Percentiles rank a stretch among this genome's conserved stretches.
These are phyloP conservation scores for Ambrosia hybrid DNA, from an alignment of 140 eudicot species.

Conservation along the genomic window DNA sequence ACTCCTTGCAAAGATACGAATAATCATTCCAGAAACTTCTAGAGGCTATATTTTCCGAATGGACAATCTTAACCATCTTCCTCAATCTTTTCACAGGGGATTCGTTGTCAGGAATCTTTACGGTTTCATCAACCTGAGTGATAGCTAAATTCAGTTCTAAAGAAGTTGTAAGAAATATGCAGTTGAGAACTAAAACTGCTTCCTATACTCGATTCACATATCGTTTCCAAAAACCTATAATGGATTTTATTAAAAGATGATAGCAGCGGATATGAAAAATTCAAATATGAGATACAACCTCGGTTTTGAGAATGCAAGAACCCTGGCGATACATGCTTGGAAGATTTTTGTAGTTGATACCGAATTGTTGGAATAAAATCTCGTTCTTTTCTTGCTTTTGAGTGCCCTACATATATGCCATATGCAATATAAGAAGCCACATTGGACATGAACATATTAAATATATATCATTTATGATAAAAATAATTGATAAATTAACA, in stretches of 20 bases:
- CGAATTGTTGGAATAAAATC: constrained; percentile 64
- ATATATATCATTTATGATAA: background rate
- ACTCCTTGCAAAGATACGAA: constrained; percentile 52
- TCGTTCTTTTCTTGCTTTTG: constrained; percentile 72
- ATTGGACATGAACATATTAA: background rate
- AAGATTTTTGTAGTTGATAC: constrained; percentile 66
- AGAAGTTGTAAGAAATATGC: background rate
- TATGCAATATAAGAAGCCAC: constrained; percentile 7
- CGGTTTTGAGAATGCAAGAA: constrained; percentile 68
- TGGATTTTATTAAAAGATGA: background rate
- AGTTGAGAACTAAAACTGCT: background rate
- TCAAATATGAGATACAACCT: constrained; percentile 33
- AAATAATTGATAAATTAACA: background rate
- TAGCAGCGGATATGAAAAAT: background rate
- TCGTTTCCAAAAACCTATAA: background rate
- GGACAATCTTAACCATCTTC: constrained; percentile 46
- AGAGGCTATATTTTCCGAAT: constrained; percentile 62
- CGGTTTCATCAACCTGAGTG: constrained; percentile 56
- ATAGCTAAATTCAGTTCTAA: constrained; percentile 6
- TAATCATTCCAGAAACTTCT: constrained; percentile 72
- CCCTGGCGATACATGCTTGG: constrained; percentile 87
- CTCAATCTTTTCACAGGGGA: constrained; percentile 52
- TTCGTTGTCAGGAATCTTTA: constrained; percentile 46
- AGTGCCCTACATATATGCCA: constrained; percentile 50
- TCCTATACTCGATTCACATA: background rate